Evolutionary conservation across 2,329 filamentous ascomycete genomes (phyloP), one percentile per base, ranked within the genome.

Genomic region (Diaporthe ampelina): DNA sequence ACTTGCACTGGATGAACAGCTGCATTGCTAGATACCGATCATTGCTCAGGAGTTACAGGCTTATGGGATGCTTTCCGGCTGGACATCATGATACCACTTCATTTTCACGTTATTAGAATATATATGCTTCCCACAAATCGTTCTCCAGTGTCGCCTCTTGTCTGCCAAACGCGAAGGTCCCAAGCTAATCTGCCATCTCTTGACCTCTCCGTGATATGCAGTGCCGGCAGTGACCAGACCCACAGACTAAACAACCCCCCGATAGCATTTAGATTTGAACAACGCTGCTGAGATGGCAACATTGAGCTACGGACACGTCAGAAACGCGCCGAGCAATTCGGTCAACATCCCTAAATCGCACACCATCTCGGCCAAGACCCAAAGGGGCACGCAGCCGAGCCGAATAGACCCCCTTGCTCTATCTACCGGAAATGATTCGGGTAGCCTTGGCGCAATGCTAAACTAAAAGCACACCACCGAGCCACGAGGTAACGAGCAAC

Each of bases 381-480:
- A 67, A 52, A 26, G 15, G 45, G 63, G 37, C 52, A 52, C 45
- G 45, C 63, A 4, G 63, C 63, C 63, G 63, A 67, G 63, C 63
- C 63, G 63, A 67, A 45, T 3, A 6, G 7, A 1, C 21, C 43
- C 61, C 43, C 26, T 35, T 48, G 4, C 45, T 13, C n/a, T 37
- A 67, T 37, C 45, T 37, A 13, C 11, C 15, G 21, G 6, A 52
- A 52, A 52, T 67, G 63, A 67, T 68, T 54, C 63, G 45, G 29
- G 26, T n/a, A 40, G 9, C 48, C 63, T 54, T 68, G 63, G 63
- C 63, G 63, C 48, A 32, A 54, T 68, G 63, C 63, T 54, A 68
- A 7, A 11, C 63, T 40, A 29, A 40, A 68, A 54, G 63, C 63
- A 68, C 48, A 54, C 32, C 63, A 68, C 63, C 45, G 29, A 37